Evolutionary conservation across 306 rosid genomes (phyloP), one percentile per base, ranked within the genome.

Genomic region (Lathyrus tuberosus): DNA sequence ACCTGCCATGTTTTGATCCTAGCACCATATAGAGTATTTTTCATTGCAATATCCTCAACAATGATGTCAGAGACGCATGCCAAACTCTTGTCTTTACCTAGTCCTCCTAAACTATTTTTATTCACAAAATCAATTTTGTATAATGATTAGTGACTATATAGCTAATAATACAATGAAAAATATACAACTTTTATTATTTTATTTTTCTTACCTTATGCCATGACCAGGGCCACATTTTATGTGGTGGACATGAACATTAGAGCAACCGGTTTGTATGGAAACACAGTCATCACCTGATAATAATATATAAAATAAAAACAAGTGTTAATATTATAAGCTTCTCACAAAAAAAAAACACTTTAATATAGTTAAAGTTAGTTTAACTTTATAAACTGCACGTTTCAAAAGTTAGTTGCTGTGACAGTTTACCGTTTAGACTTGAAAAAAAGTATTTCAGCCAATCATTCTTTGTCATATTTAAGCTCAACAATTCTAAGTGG

Each of bases 1-100:
- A 93, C 98, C 98, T 89, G 98, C 98, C 98, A 94, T 17, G 98
- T 94, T 75, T 94, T 94, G 78, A 94, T 90, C 82, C 98, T 82
- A 30, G 87, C 95, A 71, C 97, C 98, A 56, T 84, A 86, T 35
- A 85, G 84, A 17, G 98, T 84, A 81, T 87, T 85, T 71, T 79
- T 86, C 80, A 94, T 78, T 67, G 87, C 74, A 65, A 86, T 70
- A 71, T 94, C 86, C 30, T 88, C 80, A 61, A 94, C 88, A 38
- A 81, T 67, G 59, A 94, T 79, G 72, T 88, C 86, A 65, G 97
- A 88, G 14, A 94, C 98, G 71, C 98, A 94, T 38, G 98, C 98
- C 62, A 65, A 78, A 18, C 86, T 86, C 65, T 74, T 75, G 73
- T 84, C 87, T 76, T 88, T 85, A 37, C 98, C 98, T 47, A 94